Conservation (phyloP, 108 stramenopile genomes). For the Mayamaea pseudoterrestris region DNA sequence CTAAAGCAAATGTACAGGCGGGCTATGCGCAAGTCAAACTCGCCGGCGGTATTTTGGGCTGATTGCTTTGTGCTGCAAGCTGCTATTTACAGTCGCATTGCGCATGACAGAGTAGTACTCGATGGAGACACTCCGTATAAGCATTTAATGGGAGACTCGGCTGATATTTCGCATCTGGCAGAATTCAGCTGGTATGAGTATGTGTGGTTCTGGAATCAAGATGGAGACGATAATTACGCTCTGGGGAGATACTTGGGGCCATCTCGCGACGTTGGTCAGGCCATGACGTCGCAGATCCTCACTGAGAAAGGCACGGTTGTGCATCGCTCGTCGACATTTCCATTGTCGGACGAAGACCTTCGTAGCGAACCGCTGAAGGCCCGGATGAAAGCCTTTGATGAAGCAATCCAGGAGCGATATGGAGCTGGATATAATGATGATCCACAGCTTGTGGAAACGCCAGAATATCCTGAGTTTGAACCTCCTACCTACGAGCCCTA, state of each 20-base stretch:
- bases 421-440: neutral
- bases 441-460: neutral
- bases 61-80: conserved; percentile 12
- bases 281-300: conserved; percentile 9
- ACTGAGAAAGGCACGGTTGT: conserved; percentile 11
- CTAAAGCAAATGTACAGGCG: conserved; percentile 9
- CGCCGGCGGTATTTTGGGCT: conserved; percentile 14
- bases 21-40: conserved; percentile 3
- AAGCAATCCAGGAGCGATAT: neutral
- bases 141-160: conserved; percentile 14
- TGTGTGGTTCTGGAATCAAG: conserved; percentile 5
- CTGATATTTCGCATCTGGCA: conserved; percentile 25
- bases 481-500: conserved; percentile 3
- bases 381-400: conserved; percentile 4
- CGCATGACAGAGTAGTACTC: no score
- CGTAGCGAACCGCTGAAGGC: neutral
- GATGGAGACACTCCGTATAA: conserved; percentile 15
- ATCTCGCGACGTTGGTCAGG: conserved; percentile 5
- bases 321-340: neutral
- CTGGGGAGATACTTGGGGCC: conserved; percentile 23
- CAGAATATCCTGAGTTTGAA: neutral
- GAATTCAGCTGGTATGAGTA: conserved; percentile 28
- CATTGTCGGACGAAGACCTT: conserved; percentile 4
- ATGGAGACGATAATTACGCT: neutral
- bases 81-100: neutral